Conservation (phyloP, 345 rosid genomes). For the Linum trigynum region DNA sequence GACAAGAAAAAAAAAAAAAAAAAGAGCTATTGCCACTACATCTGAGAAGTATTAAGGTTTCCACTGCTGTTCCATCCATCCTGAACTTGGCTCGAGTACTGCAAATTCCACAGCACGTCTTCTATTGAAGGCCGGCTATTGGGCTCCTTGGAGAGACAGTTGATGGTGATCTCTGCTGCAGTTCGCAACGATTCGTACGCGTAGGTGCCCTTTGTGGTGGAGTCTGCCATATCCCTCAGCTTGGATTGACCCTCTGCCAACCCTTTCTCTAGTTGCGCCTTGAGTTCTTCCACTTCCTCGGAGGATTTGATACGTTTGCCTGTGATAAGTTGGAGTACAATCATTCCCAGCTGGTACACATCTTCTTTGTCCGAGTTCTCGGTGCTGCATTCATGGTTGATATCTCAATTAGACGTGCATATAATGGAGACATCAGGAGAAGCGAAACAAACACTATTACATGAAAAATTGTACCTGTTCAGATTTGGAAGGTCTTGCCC, state of each 20-base stretch:
- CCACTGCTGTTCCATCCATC: conserved; percentile 89
- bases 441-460: background rate
- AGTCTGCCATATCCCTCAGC: conserved; percentile 40
- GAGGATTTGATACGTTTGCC: conserved; percentile 42
- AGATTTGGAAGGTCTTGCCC: conserved; percentile 15
- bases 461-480: background rate
- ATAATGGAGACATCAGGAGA: background rate
- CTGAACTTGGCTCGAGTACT: conserved; percentile 79
- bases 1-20: too few relatives aligned
- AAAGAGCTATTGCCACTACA: background rate
- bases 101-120: conserved; percentile 91
- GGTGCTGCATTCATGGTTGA: conserved; percentile 22
- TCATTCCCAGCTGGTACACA: conserved; percentile 68
- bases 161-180: conserved; percentile 54
- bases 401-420: background rate
- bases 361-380: conserved; percentile 68
- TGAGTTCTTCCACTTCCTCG: conserved; percentile 44
- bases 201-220: conserved; percentile 50
- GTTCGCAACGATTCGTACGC: conserved; percentile 79
- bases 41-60: conserved; percentile 34
- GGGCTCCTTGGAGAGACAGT: conserved; percentile 54
- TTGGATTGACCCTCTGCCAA: conserved; percentile 51
- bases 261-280: conserved; percentile 51
- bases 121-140: conserved; percentile 70
- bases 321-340: conserved; percentile 56